phyloP scores from a whole-genome alignment of 2,329 filamentous ascomycete species.

The Colletotrichum lentis region DNA sequence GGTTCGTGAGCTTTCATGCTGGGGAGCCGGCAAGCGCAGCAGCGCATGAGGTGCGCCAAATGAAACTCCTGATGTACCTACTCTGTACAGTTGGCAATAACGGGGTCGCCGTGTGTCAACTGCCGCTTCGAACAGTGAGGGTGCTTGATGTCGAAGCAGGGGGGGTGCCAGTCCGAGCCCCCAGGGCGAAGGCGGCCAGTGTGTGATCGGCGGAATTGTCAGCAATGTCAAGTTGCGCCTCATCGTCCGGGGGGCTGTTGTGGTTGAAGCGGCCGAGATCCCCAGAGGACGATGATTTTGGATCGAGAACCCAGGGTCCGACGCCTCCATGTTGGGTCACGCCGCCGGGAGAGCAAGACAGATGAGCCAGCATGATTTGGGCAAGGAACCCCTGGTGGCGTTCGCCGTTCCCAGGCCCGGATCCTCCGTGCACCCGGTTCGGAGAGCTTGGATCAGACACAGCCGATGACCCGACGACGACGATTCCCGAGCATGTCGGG shows the following conservation, averaged over 20 bases:
- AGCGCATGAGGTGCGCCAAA: conserved; percentile 13
- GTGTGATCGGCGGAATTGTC: conserved; percentile 2
- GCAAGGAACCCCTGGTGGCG: conserved; percentile 23
- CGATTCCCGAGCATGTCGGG: conserved; percentile 1
- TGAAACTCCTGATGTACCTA: conserved; percentile 31
- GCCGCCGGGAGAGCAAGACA: not conserved
- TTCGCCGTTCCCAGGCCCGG: not conserved
- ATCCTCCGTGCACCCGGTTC: conserved; percentile 18
- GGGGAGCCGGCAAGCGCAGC: not conserved
- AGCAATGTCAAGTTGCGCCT: not conserved
- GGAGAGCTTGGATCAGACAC: conserved; percentile 32
- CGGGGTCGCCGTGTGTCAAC: conserved; percentile 20
- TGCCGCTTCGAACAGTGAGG: conserved; percentile 10
- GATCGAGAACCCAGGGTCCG: not conserved
- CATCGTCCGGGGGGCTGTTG: conserved; percentile 8
- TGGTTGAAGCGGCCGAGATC: conserved; percentile 16
- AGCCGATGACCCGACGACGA: conserved; percentile 6
- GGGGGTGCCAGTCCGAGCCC: conserved; percentile 17
- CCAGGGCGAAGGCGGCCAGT: not conserved
- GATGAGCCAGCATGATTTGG: not conserved
- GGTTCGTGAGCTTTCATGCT: conserved; percentile 22
- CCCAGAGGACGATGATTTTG: not conserved
- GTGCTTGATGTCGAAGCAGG: conserved; percentile 9
- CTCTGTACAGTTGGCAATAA: conserved; percentile 16
- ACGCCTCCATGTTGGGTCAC: too few species aligned